Evolutionary conservation across 495 filamentous ascomycete species (phyloP), one percentile per base, ranked within the genome.

Genomic region (Aspergillus incahuasiensis): DNA sequence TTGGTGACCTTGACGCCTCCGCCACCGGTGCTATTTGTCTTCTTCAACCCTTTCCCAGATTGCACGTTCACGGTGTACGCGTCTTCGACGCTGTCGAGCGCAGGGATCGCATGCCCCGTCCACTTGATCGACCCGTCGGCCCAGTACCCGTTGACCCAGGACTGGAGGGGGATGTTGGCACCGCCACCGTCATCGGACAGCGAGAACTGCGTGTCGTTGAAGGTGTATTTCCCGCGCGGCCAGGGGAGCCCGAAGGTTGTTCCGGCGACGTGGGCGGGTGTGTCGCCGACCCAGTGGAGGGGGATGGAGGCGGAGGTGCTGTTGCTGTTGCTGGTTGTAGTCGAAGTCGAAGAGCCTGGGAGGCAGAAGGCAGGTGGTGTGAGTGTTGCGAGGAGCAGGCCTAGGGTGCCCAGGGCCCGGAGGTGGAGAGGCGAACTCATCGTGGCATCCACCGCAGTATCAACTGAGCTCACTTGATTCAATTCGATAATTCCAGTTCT

Each of bases 71-170:
- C 56, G 47, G 57, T 63, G 42, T 61, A 65, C 2, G 18, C 25
- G 16, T 46, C 51, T 1, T 39, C 40, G 8, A 48, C 52, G 18
- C 35, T 40, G 18, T 59, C 55, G 5, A 60, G 52, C 24, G 52
- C 24, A 8, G 65, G 58, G 25, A 78, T 51, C 13, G 75, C 73
- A 52, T 77, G 74, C 0, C 68, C 73, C 2, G 72, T 74, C 75
- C 75, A 78, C 64, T 78, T 78, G 40, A 76, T 66, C 6, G 73
- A 72, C 24, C 68, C 72, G 56, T 78, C 75, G 8, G 67, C 64
- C 75, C 75, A 78, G 49, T 71, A 71, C 1, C 68, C 73, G 1
- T 66, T 75, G 7, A 70, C 60, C 74, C 75, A 76, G 2, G 73
- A 74, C 50, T 76, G 67, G 7, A 76, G 55, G 5, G 60, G 58